Base-by-base conservation (phyloP, 805 yeast species). In the Saccharomyces paradoxus region DNA sequence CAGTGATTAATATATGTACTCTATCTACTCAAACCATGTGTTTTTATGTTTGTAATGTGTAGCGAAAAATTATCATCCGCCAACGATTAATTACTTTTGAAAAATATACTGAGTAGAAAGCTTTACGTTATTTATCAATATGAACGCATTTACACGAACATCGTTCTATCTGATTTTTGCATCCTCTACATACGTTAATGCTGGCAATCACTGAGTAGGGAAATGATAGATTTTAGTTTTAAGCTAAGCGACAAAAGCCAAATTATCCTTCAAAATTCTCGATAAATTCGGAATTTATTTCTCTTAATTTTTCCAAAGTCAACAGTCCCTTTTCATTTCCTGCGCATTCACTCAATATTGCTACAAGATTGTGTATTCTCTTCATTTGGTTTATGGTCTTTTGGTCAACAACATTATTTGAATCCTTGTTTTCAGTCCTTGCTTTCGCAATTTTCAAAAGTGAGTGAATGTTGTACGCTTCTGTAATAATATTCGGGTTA, bases 401-500 rank as follows among this genome's bases (percentile, higher is more conserved):
- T 47, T 54, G 10, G 46, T 37, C 21, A 47, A 14, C 47, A n/a
- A 60, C 50, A 48, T 56, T 58, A 17, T 32, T 24, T 4, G 31
- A 24, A 17, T 53, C 50, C 21, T 54, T 50, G 29, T 51, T 48
- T 37, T 56, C 57, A 12, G 61, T 48, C 7, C 41, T 41, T 17
- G 48, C 32, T 49, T 53, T 51, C 28, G 47, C 44, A 14, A 52
- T 50, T 47, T 56, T 49, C 12, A 60, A 50, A 13, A 27, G 14
- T 8, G 54, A 57, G 1, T 70, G 59, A 4, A 75, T 66, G 1
- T 55, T 53, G 27, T 58, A 56, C 0, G 77, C 73, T 32, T 68
- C 60, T 1, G 57, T 44, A 10, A 74, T 60, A 1, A 73, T 55
- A 0, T 53, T 50, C 0, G 53, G 27, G 4, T 64, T 60, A 28